Percentiles rank a stretch among this genome's conserved stretches.
These are phyloP conservation scores for Xanthoconium purpureum DNA, from an alignment of 768 basidiomycete species.

Conservation along the genomic window DNA sequence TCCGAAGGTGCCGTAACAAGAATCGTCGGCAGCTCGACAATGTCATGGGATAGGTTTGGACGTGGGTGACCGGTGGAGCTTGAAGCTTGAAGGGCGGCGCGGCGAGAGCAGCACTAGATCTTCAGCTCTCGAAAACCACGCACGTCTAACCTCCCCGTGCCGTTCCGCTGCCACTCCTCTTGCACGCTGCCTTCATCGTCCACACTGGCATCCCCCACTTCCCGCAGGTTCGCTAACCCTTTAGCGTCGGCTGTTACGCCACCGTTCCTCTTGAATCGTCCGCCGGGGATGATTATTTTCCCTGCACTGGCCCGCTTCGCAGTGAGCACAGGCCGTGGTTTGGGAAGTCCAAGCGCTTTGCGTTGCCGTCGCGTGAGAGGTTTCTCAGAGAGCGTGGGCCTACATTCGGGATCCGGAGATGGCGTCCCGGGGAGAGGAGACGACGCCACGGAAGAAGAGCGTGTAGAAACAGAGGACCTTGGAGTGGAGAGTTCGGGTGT, in stretches of 20 bases:
- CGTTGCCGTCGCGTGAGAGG: slow-evolving; percentile 65
- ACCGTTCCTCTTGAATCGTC: slow-evolving; percentile 40
- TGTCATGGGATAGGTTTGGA: not conserved
- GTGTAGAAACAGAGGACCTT: slow-evolving; percentile 29
- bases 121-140: slow-evolving; percentile 75
- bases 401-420: slow-evolving; percentile 25
- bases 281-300: slow-evolving; percentile 62
- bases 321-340: slow-evolving; percentile 38
- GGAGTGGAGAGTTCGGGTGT: slow-evolving; percentile 46
- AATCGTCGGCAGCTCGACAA: slow-evolving; percentile 10
- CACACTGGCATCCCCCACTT: slow-evolving; percentile 22
- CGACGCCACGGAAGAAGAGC: slow-evolving; percentile 31
- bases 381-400: slow-evolving; percentile 23
- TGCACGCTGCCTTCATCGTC: slow-evolving; percentile 35
- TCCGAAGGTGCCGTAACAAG: not conserved
- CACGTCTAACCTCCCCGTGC: slow-evolving; percentile 70
- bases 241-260: slow-evolving; percentile 7
- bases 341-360: slow-evolving; percentile 67
- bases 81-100: not conserved
- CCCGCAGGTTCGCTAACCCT: slow-evolving; percentile 19
- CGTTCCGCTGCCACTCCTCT: slow-evolving; percentile 63
- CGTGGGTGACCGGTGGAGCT: not conserved
- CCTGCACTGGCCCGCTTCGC: slow-evolving; percentile 42
- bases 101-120: slow-evolving; percentile 41
- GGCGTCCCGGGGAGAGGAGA: slow-evolving; percentile 39